These are phyloP conservation scores for Cladosporium sp. DNA, from an alignment of 2,329 filamentous ascomycete species.

Conservation along the genomic window DNA sequence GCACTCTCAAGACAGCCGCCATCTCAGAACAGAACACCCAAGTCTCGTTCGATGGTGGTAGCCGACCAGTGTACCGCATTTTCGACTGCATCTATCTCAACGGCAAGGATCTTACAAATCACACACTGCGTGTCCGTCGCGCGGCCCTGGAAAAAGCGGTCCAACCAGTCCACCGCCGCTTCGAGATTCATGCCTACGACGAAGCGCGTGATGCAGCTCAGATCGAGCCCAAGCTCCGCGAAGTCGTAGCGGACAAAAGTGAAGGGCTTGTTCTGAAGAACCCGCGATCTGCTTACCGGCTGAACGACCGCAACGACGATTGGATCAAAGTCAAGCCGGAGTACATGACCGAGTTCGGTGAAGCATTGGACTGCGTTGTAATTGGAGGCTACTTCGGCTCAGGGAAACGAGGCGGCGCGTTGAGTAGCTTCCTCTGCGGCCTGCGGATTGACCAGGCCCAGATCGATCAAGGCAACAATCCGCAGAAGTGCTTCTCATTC, in stretches of 20 bases:
- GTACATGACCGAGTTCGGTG: slow-evolving; percentile 95
- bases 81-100: slow-evolving; percentile 94
- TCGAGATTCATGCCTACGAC: slow-evolving; percentile 74
- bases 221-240: slow-evolving; percentile 72
- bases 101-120: slow-evolving; percentile 68
- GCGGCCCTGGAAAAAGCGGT: slow-evolving; percentile 68
- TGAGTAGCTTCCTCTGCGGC: slow-evolving; percentile 88
- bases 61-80: slow-evolving; percentile 73
- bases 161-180: slow-evolving; percentile 61
- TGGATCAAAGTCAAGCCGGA: slow-evolving; percentile 99
- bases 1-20: slow-evolving; percentile 87
- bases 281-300: slow-evolving; percentile 73
- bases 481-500: slow-evolving; percentile 84
- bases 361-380: slow-evolving; percentile 82
- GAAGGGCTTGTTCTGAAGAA: slow-evolving; percentile 94
- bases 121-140: slow-evolving; percentile 74
- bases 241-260: slow-evolving; percentile 77
- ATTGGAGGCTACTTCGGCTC: slow-evolving; percentile 91
- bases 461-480: slow-evolving; percentile 44
- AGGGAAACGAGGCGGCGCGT: slow-evolving; percentile 70
- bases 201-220: slow-evolving; percentile 61
- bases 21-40: slow-evolving; percentile 56
- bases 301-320: slow-evolving; percentile 87
- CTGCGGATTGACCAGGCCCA: slow-evolving; percentile 69
- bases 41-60: slow-evolving; percentile 38